Conservation (phyloP, 306 rosid species). For the Cucurbita pepo region DNA sequence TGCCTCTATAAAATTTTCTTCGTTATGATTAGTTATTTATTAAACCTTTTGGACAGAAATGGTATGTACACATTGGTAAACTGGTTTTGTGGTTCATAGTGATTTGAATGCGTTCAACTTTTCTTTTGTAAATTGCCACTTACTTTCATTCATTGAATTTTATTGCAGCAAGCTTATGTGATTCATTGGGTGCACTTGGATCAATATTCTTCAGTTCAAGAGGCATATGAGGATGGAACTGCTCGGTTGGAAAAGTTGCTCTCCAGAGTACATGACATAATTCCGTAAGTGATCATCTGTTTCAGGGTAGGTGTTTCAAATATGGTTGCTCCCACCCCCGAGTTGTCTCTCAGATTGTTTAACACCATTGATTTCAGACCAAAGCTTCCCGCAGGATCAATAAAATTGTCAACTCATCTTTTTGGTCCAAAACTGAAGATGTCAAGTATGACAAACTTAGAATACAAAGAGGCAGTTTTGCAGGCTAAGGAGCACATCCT, state of each 20-base stretch:
- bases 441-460: slow-evolving; percentile 73
- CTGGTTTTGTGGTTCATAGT: not conserved
- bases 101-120: not conserved
- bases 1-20: not conserved
- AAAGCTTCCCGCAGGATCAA: slow-evolving; percentile 79
- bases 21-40: not conserved
- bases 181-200: slow-evolving; percentile 85
- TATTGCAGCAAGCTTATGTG: slow-evolving; percentile 64
- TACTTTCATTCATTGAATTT: not conserved
- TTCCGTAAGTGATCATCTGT: slow-evolving; percentile 42
- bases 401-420: slow-evolving; percentile 36
- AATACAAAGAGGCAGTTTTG: slow-evolving; percentile 70
- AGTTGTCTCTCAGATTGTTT: not conserved
- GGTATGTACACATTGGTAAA: not conserved
- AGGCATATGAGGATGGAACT: slow-evolving; percentile 57
- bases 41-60: not conserved
- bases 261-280: slow-evolving; percentile 67
- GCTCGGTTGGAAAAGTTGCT: slow-evolving; percentile 41
- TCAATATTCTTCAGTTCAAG: slow-evolving; percentile 53
- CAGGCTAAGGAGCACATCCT: slow-evolving; percentile 81
- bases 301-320: not conserved
- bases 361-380: slow-evolving; percentile 25
- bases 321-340: not conserved
- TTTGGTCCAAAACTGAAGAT: slow-evolving; percentile 63
- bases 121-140: not conserved